Conservation (phyloP, 2,329 filamentous ascomycete genomes). For the Fusarium sambucinum region DNA sequence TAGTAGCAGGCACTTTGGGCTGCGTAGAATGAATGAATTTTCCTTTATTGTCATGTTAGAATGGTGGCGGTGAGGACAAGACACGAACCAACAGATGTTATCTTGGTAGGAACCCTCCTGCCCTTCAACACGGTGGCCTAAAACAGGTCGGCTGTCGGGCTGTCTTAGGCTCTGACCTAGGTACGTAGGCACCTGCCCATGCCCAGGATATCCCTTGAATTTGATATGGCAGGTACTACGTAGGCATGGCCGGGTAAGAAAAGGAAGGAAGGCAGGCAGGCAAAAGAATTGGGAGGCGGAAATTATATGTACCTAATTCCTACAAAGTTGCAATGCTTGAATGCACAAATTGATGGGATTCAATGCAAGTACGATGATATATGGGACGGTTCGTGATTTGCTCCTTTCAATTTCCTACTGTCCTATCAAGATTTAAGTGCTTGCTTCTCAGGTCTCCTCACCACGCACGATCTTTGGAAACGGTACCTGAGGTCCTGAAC, state of each 20-base stretch:
- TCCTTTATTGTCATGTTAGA: slow-evolving; percentile 10
- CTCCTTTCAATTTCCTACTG: neutral
- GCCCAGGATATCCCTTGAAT: neutral
- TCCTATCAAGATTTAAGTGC: slow-evolving; percentile 22
- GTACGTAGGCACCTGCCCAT: neutral
- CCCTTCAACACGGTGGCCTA: slow-evolving; percentile 16
- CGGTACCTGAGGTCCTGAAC: neutral
- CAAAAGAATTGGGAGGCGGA: neutral
- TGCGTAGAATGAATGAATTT: neutral
- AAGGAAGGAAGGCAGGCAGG: neutral
- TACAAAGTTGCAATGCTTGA: neutral
- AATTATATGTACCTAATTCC: neutral
- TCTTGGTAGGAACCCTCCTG: neutral
- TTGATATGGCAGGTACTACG: neutral
- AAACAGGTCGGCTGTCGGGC: slow-evolving; percentile 12
- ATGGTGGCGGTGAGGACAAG: slow-evolving; percentile 27
- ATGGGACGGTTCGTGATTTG: neutral
- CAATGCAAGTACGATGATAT: neutral
- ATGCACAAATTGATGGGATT: neutral
- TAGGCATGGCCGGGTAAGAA: neutral
- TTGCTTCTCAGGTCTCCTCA: slow-evolving; percentile 13
- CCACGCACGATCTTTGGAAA: slow-evolving; percentile 1
- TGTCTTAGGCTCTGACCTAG: too few relatives aligned
- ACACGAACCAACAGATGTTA: slow-evolving; percentile 19
- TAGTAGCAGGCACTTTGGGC: slow-evolving; percentile 6